Evolutionary conservation across 1,139 yeast species (phyloP).

Genomic region (Ogataea hybrid): DNA sequence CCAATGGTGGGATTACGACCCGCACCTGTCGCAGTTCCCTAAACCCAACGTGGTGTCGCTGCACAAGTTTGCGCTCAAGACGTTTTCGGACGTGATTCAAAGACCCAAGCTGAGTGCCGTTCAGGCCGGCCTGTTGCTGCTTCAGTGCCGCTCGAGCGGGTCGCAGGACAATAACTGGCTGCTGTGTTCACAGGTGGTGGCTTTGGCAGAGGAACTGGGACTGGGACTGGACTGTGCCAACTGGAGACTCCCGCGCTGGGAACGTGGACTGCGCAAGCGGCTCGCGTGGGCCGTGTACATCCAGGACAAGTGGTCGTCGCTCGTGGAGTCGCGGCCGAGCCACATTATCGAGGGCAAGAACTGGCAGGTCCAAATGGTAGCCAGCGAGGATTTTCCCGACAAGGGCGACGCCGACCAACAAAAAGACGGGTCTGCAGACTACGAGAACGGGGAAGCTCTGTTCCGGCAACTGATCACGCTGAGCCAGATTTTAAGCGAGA

Average conservation of each 20-base stretch:
- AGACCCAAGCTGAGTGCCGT: constrained; percentile 78
- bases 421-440: constrained; percentile 64
- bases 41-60: constrained; percentile 67
- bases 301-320: constrained; percentile 84
- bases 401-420: constrained; percentile 52
- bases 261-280: constrained; percentile 76
- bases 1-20: constrained; percentile 86
- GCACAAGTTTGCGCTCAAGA: constrained; percentile 54
- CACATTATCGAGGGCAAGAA: constrained; percentile 62
- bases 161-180: constrained; percentile 73
- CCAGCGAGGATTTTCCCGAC: constrained; percentile 76
- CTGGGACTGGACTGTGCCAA: constrained; percentile 79
- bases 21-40: constrained; percentile 58
- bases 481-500: constrained; percentile 69
- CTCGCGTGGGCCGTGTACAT: constrained; percentile 92
- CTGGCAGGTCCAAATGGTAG: constrained; percentile 65
- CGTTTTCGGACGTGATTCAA: constrained; percentile 58
- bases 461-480: constrained; percentile 70
- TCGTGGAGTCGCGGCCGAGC: constrained; percentile 77
- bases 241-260: constrained; percentile 95
- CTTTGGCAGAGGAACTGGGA: constrained; percentile 83
- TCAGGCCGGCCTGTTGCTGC: constrained; percentile 68
- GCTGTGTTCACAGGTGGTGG: constrained; percentile 80
- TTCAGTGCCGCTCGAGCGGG: constrained; percentile 61
- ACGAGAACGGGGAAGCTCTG: constrained; percentile 67